Base-by-base conservation (phyloP, 345 rosid species). In the Eucalyptus coolabah region DNA sequence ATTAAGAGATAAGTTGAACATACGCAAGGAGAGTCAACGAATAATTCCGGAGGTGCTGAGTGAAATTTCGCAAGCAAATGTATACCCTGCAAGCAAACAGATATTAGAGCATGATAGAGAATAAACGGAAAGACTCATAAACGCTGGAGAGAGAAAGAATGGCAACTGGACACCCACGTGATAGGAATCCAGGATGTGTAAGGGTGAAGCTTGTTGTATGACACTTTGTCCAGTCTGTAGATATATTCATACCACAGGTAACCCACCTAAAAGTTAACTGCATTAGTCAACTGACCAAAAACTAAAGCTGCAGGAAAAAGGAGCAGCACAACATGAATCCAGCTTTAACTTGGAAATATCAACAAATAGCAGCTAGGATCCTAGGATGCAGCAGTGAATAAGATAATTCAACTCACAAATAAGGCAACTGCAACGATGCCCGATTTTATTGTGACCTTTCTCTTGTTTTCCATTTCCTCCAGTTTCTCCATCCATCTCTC, bases 161-260 rank as follows among this genome's bases (percentile, higher is more conserved):
- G 47, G 83, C 83, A 54, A 87, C 44, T 86, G 40, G 88, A 87
- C 45, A 93, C 98, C 87, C 89, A 98, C 99, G 98, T 97, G 89
- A 98, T 98, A n/a, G 99, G 99, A 86, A 98, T 98, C 99, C 99
- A 98, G 34, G 99, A 98, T 90, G 99, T 96, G 93, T 98, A 98
- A 12, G 99, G 99, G 88, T 98, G 99, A 92, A 92, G 94, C 95
- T 94, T 96, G 96, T 98, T 98, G 95, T 98, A 98, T 59, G 98
- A 67, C 88, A 95, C 95, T 92, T 96, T 97, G 91, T 98, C 99
- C 92, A 98, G 92, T 94, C 92, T 98, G 96, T 98, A 98, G 82
- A 98, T 96, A 85, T 63, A 95, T 90, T 98, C 99, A 91, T 96
- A 97, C 99, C 99, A 98, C 90, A 98, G 85, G 65, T 94, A 97